Evolutionary conservation across 805 yeast species (phyloP).

Genomic region (Starmerella khaoyaiensis): DNA sequence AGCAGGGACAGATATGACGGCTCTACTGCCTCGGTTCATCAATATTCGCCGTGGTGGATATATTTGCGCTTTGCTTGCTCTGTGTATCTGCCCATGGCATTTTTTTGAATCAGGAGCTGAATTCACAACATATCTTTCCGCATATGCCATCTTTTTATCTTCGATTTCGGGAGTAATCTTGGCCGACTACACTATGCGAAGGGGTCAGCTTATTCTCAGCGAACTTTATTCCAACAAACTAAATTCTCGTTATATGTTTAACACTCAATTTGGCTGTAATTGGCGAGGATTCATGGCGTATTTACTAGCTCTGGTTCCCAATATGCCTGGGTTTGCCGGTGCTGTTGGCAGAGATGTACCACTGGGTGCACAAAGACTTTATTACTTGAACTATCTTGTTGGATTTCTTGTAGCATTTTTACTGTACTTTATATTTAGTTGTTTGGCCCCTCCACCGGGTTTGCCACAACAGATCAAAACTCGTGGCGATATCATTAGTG

Average conservation of each 20-base stretch:
- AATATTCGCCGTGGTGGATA: constrained; percentile 69
- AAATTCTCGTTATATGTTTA: constrained; percentile 44
- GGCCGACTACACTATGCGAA: constrained; percentile 55
- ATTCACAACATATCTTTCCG: constrained; percentile 68
- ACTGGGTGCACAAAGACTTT: constrained; percentile 60
- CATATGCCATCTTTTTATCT: constrained; percentile 70
- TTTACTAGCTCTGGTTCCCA: constrained; percentile 66
- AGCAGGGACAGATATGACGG: constrained; percentile 38
- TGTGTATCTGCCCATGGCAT: constrained; percentile 74
- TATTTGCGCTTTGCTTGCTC: constrained; percentile 58
- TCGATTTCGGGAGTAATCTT: constrained; percentile 61
- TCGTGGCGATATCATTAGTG: constrained; percentile 12
- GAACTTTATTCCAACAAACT: constrained; percentile 47
- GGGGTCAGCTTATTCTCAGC: constrained; percentile 51
- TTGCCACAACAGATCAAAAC: constrained; percentile 16
- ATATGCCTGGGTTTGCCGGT: constrained; percentile 74
- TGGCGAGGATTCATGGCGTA: constrained; percentile 81
- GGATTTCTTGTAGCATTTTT: constrained; percentile 53
- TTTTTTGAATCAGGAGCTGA: constrained; percentile 53
- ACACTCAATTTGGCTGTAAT: constrained; percentile 46
- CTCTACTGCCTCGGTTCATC: constrained; percentile 36
- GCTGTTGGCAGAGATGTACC: constrained; percentile 71
- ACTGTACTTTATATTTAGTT: constrained; percentile 38
- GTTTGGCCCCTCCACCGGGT: constrained; percentile 17
- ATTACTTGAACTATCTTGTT: constrained; percentile 59